A percentile compares a stretch with the other conserved stretches of the same genome.
These are phyloP conservation scores for Fusarium sp. DNA, from an alignment of 2,329 filamentous ascomycete genomes.

Conservation along the genomic window DNA sequence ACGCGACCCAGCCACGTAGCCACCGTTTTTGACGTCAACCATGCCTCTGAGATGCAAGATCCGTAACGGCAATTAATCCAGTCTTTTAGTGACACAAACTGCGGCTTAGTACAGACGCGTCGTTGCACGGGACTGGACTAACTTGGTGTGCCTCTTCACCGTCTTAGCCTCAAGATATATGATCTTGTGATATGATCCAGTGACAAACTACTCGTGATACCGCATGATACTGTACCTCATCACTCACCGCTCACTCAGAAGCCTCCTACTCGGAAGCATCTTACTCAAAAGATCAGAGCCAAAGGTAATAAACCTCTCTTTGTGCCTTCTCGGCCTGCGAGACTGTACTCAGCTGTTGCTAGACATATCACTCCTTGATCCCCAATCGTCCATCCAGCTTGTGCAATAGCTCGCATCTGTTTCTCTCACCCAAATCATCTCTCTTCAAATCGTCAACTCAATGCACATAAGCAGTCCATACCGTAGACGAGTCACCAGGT, in stretches of 20 bases:
- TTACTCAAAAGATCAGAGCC: not conserved
- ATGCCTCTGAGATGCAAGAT: conserved; percentile 5
- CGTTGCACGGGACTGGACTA: conserved; percentile 17
- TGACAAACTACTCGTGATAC: not conserved
- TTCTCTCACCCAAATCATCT: conserved; percentile 29
- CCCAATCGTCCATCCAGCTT: conserved; percentile 26
- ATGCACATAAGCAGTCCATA: conserved; percentile 16
- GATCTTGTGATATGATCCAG: not conserved
- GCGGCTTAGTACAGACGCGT: conserved; percentile 16
- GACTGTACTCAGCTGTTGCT: conserved; percentile 33
- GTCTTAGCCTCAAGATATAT: conserved; percentile 12
- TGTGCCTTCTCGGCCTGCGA: conserved; percentile 35
- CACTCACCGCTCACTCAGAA: conserved; percentile 32
- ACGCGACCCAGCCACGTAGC: conserved; percentile 31
- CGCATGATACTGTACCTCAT: conserved; percentile 22
- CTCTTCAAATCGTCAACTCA: conserved; percentile 22
- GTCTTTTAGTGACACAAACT: conserved; percentile 7
- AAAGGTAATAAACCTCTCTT: conserved; percentile 24
- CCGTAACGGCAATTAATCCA: conserved; percentile 1
- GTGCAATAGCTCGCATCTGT: conserved; percentile 31
- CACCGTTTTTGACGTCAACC: conserved; percentile 21
- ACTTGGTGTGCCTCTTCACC: not conserved
- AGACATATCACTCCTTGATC: conserved; percentile 35
- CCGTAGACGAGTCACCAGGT: conserved; percentile 40
- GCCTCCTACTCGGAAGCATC: not conserved